These are phyloP conservation scores for Calocybe cyanea DNA, from an alignment of 768 basidiomycete genomes.

Conservation along the genomic window DNA sequence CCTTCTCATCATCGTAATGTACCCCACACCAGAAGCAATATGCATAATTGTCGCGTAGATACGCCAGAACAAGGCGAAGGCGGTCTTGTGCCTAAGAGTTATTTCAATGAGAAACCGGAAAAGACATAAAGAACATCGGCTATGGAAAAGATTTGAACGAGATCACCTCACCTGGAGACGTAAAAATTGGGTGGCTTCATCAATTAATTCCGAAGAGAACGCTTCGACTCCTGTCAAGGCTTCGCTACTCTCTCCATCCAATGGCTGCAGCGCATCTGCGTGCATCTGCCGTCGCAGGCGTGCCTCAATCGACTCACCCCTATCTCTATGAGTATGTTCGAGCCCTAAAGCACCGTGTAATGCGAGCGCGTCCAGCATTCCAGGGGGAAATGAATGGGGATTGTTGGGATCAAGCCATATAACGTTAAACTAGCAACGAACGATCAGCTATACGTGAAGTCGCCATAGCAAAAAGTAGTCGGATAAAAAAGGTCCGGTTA, in stretches of 20 bases:
- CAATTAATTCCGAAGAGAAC: slow-evolving; percentile 53
- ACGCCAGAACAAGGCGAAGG: slow-evolving; percentile 61
- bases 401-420: slow-evolving; percentile 73
- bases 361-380: slow-evolving; percentile 54
- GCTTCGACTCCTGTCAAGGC: slow-evolving; percentile 23
- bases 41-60: slow-evolving; percentile 65
- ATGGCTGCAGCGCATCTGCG: slow-evolving; percentile 62
- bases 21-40: slow-evolving; percentile 93
- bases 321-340: slow-evolving; percentile 19
- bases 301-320: slow-evolving; percentile 34
- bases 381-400: slow-evolving; percentile 61
- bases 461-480: slow-evolving; percentile 4
- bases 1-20: slow-evolving; percentile 58
- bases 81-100: slow-evolving; percentile 62
- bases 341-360: slow-evolving; percentile 27
- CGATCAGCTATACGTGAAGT: not conserved
- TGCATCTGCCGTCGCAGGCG: slow-evolving; percentile 75
- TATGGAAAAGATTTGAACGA: no score
- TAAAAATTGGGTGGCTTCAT: slow-evolving; percentile 66
- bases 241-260: slow-evolving; percentile 36
- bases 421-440: slow-evolving; percentile 64
- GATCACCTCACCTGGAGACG: slow-evolving; percentile 51
- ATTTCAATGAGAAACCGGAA: slow-evolving; percentile 7
- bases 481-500: not conserved
- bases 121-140: slow-evolving; percentile 8